Percentiles rank a stretch among this genome's conserved stretches.
Conservation (phyloP, 2,329 filamentous ascomycete species). For the Pseudopyricularia cyperi region DNA sequence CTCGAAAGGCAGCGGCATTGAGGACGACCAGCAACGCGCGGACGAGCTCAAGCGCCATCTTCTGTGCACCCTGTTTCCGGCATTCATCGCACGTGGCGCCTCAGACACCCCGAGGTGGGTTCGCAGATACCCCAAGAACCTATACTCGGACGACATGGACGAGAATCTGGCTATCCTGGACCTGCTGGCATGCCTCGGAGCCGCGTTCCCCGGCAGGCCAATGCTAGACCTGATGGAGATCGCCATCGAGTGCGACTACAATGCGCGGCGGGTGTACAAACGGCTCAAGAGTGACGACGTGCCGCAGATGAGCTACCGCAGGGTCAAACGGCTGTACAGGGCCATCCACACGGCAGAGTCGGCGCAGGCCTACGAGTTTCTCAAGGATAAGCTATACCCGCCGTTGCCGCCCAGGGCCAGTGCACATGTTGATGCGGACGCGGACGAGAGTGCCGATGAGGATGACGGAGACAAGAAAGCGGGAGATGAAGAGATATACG, state of each 20-base stretch:
- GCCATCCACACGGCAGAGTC: neutral
- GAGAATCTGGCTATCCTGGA: conserved; percentile 5
- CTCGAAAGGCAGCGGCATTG: neutral
- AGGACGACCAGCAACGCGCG: neutral
- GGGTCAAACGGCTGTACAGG: conserved; percentile 7
- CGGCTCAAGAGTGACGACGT: conserved; percentile 19
- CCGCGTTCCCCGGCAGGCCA: conserved; percentile 17
- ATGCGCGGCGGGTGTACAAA: conserved; percentile 24
- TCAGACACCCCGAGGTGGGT: neutral
- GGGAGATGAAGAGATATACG: neutral
- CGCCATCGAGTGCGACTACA: conserved; percentile 7
- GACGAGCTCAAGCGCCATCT: neutral
- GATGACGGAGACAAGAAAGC: neutral
- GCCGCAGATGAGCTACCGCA: conserved; percentile 13
- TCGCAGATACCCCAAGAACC: neutral
- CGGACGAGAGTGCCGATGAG: conserved; percentile 19
- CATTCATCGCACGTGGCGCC: neutral
- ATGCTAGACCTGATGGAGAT: neutral
- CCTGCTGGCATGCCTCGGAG: conserved; percentile 8
- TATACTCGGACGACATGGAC: neutral
- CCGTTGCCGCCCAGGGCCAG: too few relatives aligned
- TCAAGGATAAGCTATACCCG: conserved; percentile 19
- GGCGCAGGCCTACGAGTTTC: conserved; percentile 14
- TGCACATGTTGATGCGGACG: too few relatives aligned
- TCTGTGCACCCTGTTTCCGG: neutral